Conservation (phyloP, 2,329 filamentous ascomycete genomes). For the Fusarium phyllophilum region DNA sequence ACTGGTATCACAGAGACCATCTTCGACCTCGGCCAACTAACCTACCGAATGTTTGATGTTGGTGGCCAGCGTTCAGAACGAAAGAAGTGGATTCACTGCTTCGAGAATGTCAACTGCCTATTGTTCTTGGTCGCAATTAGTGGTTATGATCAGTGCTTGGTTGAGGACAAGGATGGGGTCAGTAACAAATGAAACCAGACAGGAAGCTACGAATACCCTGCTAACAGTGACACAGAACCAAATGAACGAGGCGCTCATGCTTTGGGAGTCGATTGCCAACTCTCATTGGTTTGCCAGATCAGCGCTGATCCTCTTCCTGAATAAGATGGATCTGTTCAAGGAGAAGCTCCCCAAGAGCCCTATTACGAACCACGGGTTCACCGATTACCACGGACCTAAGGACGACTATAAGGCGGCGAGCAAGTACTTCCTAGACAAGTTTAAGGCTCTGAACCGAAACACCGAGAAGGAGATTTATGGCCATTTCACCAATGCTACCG, state of each 20-base stretch:
- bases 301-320: constrained; percentile 84
- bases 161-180: constrained; percentile 96
- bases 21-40: constrained; percentile 90
- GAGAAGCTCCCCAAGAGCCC: constrained; percentile 77
- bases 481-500: constrained; percentile 70
- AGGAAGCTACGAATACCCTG: background rate
- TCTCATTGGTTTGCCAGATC: constrained; percentile 88
- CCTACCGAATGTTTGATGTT: constrained; percentile 97
- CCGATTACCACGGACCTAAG: constrained; percentile 78
- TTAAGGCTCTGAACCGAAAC: constrained; percentile 78
- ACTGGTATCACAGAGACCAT: constrained; percentile 96
- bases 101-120: constrained; percentile 91
- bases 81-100: constrained; percentile 98
- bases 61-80: constrained; percentile 91
- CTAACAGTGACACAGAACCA: constrained; percentile 70
- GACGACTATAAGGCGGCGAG: constrained; percentile 78
- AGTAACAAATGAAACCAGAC: constrained; percentile 50
- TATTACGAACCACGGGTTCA: constrained; percentile 78
- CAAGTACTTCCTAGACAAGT: constrained; percentile 86
- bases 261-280: constrained; percentile 87
- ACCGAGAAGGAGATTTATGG: constrained; percentile 72
- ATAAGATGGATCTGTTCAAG: constrained; percentile 89
- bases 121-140: constrained; percentile 95
- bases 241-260: constrained; percentile 90
- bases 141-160: constrained; percentile 94